Evolutionary conservation across 208 protist genomes (phyloP).

Genomic region (Crithidia bombi): DNA sequence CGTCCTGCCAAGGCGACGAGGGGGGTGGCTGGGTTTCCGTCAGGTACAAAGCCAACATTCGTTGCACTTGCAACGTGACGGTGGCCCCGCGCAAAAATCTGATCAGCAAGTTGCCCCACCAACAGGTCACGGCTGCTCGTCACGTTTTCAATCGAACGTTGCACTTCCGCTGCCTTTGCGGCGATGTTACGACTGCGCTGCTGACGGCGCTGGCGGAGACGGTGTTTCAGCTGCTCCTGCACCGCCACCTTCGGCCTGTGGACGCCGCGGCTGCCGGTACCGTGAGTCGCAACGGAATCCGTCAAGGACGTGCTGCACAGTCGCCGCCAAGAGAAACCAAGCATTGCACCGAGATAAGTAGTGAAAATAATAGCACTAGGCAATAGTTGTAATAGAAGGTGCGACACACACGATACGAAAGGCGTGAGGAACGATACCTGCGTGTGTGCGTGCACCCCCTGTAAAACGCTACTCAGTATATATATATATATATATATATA

Average conservation of each 20-base stretch:
- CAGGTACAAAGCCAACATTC: conserved; percentile 81
- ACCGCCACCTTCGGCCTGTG: conserved; percentile 44
- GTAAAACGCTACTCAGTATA: too few relatives aligned
- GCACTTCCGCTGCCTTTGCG: conserved; percentile 51
- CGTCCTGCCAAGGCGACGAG: conserved; percentile 80
- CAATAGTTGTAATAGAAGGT: not conserved
- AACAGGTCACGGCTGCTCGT: conserved; percentile 76
- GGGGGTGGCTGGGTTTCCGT: conserved; percentile 85
- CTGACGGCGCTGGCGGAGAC: conserved; percentile 40
- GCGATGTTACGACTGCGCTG: conserved; percentile 50
- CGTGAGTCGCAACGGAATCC: conserved; percentile 48
- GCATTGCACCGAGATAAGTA: too few relatives aligned
- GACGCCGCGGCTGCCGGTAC: conserved; percentile 54
- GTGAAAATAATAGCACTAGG: too few relatives aligned
- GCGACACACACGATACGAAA: too few relatives aligned
- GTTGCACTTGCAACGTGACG: conserved; percentile 73
- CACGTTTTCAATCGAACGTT: conserved; percentile 37
- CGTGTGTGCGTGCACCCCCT: too few relatives aligned
- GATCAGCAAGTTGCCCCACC: conserved; percentile 78
- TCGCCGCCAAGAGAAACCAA: conserved; percentile 5
- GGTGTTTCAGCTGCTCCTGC: conserved; percentile 41
- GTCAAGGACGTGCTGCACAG: conserved; percentile 38
- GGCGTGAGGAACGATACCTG: too few relatives aligned
- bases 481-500: not conserved
- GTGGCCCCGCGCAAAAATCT: conserved; percentile 86